Conservation (phyloP, 2,329 filamentous ascomycete species). For the Fusarium tupiense region DNA sequence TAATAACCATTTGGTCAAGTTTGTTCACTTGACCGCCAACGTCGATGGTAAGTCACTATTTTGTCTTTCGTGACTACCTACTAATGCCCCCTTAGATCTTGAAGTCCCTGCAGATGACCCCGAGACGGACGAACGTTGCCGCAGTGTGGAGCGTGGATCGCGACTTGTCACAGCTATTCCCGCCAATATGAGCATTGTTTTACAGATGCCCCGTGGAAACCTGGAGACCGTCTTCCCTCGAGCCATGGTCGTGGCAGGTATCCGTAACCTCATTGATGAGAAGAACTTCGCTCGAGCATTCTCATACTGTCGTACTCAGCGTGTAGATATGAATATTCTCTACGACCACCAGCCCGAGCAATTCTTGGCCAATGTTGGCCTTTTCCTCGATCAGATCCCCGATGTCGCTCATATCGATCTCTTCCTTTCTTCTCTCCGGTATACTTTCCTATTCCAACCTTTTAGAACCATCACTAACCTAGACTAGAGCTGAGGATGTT, state of each 20-base stretch:
- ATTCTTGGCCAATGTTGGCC: slow-evolving; percentile 78
- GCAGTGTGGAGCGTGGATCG: slow-evolving; percentile 90
- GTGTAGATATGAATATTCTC: slow-evolving; percentile 97
- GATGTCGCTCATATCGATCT: slow-evolving; percentile 87
- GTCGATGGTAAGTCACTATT: slow-evolving; percentile 64
- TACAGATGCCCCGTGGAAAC: slow-evolving; percentile 97
- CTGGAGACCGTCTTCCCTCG: slow-evolving; percentile 94
- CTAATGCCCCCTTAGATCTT: slow-evolving; percentile 66
- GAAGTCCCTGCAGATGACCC: slow-evolving; percentile 88
- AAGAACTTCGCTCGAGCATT: slow-evolving; percentile 89
- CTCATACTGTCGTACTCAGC: slow-evolving; percentile 86
- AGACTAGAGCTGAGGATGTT: slow-evolving; percentile 83
- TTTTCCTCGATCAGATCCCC: slow-evolving; percentile 86
- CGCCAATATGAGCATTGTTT: slow-evolving; percentile 81
- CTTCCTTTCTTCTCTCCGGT: slow-evolving; percentile 87
- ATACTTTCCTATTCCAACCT: slow-evolving; percentile 39
- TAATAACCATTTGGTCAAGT: slow-evolving; percentile 91
- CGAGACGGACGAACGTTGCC: slow-evolving; percentile 89
- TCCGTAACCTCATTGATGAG: slow-evolving; percentile 80
- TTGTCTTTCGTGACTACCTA: neutral
- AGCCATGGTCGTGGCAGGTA: slow-evolving; percentile 90
- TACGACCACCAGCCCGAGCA: slow-evolving; percentile 92
- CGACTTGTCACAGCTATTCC: slow-evolving; percentile 90
- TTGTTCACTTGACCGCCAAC: slow-evolving; percentile 77
- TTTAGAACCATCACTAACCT: slow-evolving; percentile 40